Evolutionary conservation across 2,329 filamentous ascomycete genomes (phyloP).

Genomic region (Colletotrichum filicis): DNA sequence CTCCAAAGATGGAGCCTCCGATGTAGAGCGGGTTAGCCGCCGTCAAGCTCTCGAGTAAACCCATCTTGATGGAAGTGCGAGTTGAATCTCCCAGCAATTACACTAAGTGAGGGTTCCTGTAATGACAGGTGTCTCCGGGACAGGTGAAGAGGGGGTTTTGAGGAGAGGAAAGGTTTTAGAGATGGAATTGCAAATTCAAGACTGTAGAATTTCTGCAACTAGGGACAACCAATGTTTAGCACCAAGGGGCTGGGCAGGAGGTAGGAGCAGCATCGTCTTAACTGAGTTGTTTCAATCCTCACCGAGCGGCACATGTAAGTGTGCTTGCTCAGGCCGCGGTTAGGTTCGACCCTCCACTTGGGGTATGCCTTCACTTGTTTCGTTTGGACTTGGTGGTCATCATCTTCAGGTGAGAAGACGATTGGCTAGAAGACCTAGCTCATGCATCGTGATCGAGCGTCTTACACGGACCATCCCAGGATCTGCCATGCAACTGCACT

Average conservation of each 20-base stretch:
- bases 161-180: neutral
- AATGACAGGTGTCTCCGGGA: conserved; percentile 5
- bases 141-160: neutral
- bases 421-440: conserved; percentile 13
- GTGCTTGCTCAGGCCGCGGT: conserved; percentile 22
- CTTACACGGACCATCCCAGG: conserved; percentile 9
- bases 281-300: conserved; percentile 24
- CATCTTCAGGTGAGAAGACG: neutral
- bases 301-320: conserved; percentile 34
- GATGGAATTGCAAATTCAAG: neutral
- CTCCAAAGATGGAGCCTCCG: conserved; percentile 20
- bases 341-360: conserved; percentile 20
- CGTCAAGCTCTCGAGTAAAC: conserved; percentile 17
- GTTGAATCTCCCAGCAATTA: neutral
- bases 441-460: conserved; percentile 21
- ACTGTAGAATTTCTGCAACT: neutral
- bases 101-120: neutral
- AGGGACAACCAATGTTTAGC: neutral
- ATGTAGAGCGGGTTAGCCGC: conserved; percentile 22
- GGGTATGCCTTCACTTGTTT: conserved; percentile 23
- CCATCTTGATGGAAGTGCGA: conserved; percentile 12
- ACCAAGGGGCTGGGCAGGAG: neutral
- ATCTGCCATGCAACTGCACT: conserved; percentile 6
- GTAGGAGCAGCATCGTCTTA: conserved; percentile 31
- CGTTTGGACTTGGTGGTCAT: conserved; percentile 16